Percentiles rank a stretch among this genome's conserved stretches.
phyloP scores from a whole-genome alignment of 1,284 basidiomycete genomes.

The Ustilago hordei region DNA sequence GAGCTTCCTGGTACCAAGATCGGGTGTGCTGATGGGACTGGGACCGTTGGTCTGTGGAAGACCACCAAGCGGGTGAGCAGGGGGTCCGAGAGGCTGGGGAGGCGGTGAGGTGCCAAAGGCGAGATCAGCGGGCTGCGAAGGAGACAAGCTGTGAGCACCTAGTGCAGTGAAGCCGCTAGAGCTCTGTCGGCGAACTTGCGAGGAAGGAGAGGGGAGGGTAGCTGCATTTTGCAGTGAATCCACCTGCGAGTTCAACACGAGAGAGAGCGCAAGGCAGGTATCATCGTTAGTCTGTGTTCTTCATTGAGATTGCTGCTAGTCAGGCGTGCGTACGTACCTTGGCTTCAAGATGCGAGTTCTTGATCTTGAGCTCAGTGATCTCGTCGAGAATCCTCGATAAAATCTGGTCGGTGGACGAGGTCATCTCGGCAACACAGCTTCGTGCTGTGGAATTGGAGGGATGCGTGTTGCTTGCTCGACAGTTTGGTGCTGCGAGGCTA shows the following conservation, averaged over 20 bases:
- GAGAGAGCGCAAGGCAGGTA: background rate
- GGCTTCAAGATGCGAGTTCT: conserved; percentile 60
- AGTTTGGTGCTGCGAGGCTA: background rate
- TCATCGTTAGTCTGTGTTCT: background rate
- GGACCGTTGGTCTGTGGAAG: conserved; percentile 51
- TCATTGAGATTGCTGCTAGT: background rate
- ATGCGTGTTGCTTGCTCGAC: background rate
- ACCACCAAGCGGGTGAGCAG: conserved; percentile 32
- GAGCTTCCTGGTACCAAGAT: conserved; percentile 32
- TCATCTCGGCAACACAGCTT: conserved; percentile 11
- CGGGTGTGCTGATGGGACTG: conserved; percentile 59
- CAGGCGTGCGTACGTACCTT: conserved; percentile 43
- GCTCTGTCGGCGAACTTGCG: conserved; percentile 45
- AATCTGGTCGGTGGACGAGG: conserved; percentile 42
- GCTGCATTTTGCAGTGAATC: conserved; percentile 55
- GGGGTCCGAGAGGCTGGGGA: conserved; percentile 55
- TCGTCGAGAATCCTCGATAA: conserved; percentile 58
- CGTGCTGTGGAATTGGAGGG: background rate
- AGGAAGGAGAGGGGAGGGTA: conserved; percentile 47
- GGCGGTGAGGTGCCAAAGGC: conserved; percentile 55
- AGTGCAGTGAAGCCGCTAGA: conserved; percentile 54
- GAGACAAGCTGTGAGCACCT: conserved; percentile 41
- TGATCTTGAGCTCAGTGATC: conserved; percentile 59
- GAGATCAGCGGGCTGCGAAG: conserved; percentile 34
- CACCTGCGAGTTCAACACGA: conserved; percentile 17